Base-by-base conservation (phyloP, 2,329 filamentous ascomycete genomes). In the Arthrobotrys entomopaga region DNA sequence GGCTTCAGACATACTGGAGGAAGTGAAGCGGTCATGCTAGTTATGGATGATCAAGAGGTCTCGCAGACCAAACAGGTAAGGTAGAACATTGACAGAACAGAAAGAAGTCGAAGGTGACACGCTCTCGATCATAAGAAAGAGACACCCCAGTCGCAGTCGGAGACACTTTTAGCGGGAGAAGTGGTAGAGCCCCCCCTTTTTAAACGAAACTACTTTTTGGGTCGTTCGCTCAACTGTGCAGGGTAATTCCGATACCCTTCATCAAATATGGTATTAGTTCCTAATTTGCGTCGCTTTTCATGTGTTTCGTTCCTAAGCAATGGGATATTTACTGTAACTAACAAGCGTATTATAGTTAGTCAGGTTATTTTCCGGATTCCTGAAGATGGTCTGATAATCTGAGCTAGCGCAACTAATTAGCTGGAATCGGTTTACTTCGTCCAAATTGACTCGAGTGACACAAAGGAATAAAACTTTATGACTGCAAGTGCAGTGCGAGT, bases 181-280 rank as follows among this genome's bases (percentile, higher is more conserved):
- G 58, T 58, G 52, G 65, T 70, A 58, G 65, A 64, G 58, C 65
- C 65, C 65, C 65, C 52, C 11, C 10, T 70, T 70, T 40, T 63
- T 70, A 70, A 63, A 70, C 65, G 58, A 70, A 34, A 70, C 46
- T 26, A 43, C 53, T 57, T 63, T 70, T 70, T 38, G 49, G 57
- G 57, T 43, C 43, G 46, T 52, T 54, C n/a, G 57, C 34, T 34
- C 63, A 70, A 70, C 49, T 22, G 29, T 42, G 29, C 8, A 24
- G 46, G 24, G 26, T 24, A 42, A 26, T 61, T 50, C 58, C 40
- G 50, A 26, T 34, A 34, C 29, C 29, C 29, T 34, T 34, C 6
- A 34, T 10, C 2, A 34, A 2, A 34, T 34, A n/a, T 13, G 48
- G 20, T 40, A 54, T 60, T 54, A 48, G 49, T 60, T 54, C n/a